Evolutionary conservation across 192 early-diverging fungal genomes (phyloP), one percentile per base, ranked within the genome.

Genomic region (Coemansia sp.): DNA sequence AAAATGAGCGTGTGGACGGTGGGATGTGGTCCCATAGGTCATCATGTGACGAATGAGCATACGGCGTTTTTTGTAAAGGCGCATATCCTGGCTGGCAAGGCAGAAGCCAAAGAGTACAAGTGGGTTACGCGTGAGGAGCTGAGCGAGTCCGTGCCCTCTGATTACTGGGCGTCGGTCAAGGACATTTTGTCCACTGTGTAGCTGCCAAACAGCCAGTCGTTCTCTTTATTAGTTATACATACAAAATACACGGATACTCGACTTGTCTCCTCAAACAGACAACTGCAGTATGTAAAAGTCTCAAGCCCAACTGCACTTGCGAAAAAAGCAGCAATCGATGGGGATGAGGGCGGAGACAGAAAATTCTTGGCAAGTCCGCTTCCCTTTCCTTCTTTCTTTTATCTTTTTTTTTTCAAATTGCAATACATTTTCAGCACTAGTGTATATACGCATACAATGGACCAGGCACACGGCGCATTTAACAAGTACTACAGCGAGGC

Each of bases 31-130:
- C 94, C 94, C 3, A 84, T 94, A 44, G 90, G 91, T 7, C 87
- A 91, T 65, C 80, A 85, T 61, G 72, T 79, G 55, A 36, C 63
- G 4, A 67, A 57, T 15, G 75, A 69, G n/a, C 47, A 72, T 34
- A 83, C 78, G 84, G 82, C 88, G 6, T 96, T 96, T 75, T 93
- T 89, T 66, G 87, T 96, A 87, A 93, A 93, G 78, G 87, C 86
- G 0, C 87, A 91, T 48, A 90, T 92, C 47, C 78, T 93, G 15
- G 76, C 86, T 5, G 94, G 94, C 4, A 87, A 92, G 72, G 88
- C 85, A 15, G 38, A 73, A 6, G 23, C 47, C 10, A 51, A 47
- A 31, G 78, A 81, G 48, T 81, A 66, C 40, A 72, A 69, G 64
- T 81, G 78, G 78, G 66, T 60, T n/a, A 75, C 78, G 42, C 65